Evolutionary conservation across 1,139 yeast genomes (phyloP), one percentile per base, ranked within the genome.

Genomic region (Suhomyces panamericanus): DNA sequence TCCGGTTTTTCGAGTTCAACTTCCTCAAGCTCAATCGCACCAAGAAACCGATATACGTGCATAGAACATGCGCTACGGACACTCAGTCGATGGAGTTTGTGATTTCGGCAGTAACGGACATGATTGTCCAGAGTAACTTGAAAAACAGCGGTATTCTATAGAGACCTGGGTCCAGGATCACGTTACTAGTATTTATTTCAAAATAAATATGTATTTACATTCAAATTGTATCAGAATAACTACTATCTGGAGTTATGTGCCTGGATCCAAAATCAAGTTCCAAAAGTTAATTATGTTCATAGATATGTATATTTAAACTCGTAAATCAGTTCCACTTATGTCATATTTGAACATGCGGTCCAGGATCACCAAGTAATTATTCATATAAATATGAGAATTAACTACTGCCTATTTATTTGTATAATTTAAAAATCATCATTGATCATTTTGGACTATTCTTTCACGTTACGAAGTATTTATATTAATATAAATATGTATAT

Each of bases 21-120:
- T 85, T 87, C 50, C 62, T 84, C 46, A 72, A 79, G 46, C 62
- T 85, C 54, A 87, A 87, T 60, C 70, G 80, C 47, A 73, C 85
- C 2, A 77, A 79, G 42, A 85, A 86, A 59, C 93, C 91, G 6
- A 80, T 91, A 29, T 95, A 95, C 62, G 85, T 89, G 24, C 97
- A 90, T 66, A 72, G 91, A 53, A 95, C 99, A 1, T 90, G 97
- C 69, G 99, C 99, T 2, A 93, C 99, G 0, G 99, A 95, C 63
- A 82, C 96, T 0, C 75, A 79, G 44, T 77, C 88, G 24, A 91
- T 91, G 96, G 79, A 80, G 59, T 91, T 90, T 63, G 96, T 93
- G 26, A 73, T 93, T 51, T 80, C 88, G 10, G 98, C 98, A 0
- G 96, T 90, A 6, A 89, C 97, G 1, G 99, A 93, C 66, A 77